phyloP scores from a whole-genome alignment of 2,329 filamentous ascomycete species.

The Pestalotiopsis sp. region DNA sequence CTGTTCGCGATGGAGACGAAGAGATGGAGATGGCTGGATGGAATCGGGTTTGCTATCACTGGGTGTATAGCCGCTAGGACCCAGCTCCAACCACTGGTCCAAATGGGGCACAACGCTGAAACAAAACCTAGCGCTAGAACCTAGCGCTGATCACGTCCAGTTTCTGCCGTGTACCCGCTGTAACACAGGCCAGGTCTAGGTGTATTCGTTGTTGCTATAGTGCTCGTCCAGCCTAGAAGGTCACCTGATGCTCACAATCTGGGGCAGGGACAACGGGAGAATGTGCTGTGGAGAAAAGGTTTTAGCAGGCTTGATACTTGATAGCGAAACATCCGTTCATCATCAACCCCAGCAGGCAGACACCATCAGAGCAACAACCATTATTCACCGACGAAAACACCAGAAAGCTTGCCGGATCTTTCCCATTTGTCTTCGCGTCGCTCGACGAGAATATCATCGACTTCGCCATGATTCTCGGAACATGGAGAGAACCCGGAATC shows the following conservation, averaged over 20 bases:
- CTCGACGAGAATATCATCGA: not conserved
- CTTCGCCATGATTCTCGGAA: not conserved
- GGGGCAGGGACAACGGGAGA: not conserved
- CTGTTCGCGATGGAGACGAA: not conserved
- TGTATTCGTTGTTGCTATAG: not conserved
- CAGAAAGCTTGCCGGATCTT: not conserved
- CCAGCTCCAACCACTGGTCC: not conserved
- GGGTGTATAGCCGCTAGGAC: not conserved
- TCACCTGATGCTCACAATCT: not conserved
- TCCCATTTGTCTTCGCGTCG: not conserved
- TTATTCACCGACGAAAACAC: not conserved
- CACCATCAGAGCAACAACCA: not conserved
- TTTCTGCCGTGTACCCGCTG: not conserved
- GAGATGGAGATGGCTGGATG: not conserved
- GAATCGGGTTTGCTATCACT: not conserved
- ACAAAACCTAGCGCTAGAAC: conserved; percentile 1
- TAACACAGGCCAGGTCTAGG: not conserved
- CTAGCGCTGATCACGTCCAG: not conserved
- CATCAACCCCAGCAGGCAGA: not conserved
- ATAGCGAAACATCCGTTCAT: not conserved
- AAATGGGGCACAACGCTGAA: not conserved
- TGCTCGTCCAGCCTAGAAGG: not conserved
- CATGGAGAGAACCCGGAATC: not conserved
- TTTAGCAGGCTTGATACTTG: not conserved
- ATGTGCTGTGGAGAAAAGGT: not conserved